These are phyloP conservation scores for Russula lepida DNA, from an alignment of 768 basidiomycete genomes.

Conservation along the genomic window DNA sequence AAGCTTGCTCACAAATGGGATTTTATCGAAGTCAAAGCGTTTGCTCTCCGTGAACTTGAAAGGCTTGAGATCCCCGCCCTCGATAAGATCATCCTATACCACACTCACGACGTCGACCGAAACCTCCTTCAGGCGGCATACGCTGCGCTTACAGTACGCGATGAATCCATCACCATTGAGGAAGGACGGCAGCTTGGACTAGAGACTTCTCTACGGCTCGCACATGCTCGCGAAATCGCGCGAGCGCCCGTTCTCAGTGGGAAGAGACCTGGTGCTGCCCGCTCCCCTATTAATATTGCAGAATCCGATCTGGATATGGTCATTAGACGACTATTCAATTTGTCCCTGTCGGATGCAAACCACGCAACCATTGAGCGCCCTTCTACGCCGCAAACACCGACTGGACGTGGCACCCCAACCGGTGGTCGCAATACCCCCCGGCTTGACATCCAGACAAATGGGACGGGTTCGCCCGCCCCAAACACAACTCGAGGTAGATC, in stretches of 20 bases:
- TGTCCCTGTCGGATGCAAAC: background rate
- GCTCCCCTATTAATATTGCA: background rate
- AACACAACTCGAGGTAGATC: conserved; percentile 22
- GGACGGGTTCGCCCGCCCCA: background rate
- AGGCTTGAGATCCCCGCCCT: conserved; percentile 38
- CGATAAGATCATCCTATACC: conserved; percentile 50
- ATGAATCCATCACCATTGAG: conserved; percentile 40
- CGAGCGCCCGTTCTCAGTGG: background rate
- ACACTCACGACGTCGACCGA: conserved; percentile 40
- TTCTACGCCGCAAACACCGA: conserved; percentile 7
- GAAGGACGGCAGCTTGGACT: conserved; percentile 53
- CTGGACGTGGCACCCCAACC: conserved; percentile 10
- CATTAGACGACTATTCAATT: conserved; percentile 16
- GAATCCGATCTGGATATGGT: conserved; percentile 12
- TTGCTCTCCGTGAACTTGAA: conserved; percentile 47
- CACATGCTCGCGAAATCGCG: conserved; percentile 41
- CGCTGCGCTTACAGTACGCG: conserved; percentile 41
- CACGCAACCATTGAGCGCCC: background rate
- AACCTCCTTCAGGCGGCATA: conserved; percentile 46
- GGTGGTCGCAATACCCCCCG: conserved; percentile 15
- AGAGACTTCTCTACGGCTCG: conserved; percentile 46
- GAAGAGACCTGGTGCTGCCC: background rate
- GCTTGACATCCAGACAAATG: conserved; percentile 4
- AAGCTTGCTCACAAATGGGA: conserved; percentile 46
- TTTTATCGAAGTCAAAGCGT: conserved; percentile 42